Conservation (phyloP, 2,329 filamentous ascomycete species). For the Rhexocercosporidium sp. region DNA sequence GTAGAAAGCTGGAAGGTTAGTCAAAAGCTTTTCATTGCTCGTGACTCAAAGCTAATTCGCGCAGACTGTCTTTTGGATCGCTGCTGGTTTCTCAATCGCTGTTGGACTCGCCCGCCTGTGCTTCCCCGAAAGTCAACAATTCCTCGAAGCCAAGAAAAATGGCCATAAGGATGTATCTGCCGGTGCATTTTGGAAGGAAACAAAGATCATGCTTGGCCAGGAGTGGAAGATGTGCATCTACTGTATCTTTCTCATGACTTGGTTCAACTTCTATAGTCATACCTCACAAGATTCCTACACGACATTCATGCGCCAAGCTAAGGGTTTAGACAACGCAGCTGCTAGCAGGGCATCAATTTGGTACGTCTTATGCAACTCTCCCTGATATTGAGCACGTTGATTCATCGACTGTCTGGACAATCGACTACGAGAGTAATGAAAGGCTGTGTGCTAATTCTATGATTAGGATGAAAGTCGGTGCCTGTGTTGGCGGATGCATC, state of each 20-base stretch:
- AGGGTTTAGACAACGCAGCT: conserved; percentile 66
- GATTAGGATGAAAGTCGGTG: conserved; percentile 61
- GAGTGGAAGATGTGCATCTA: conserved; percentile 83
- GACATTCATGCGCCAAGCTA: conserved; percentile 74
- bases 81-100: conserved; percentile 67
- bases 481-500: conserved; percentile 67
- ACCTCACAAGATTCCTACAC: conserved; percentile 72
- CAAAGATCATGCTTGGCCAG: conserved; percentile 66
- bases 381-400: too few species aligned
- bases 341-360: conserved; percentile 74
- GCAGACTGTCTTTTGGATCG: conserved; percentile 43
- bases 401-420: too few species aligned
- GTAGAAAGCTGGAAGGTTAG: conserved; percentile 74
- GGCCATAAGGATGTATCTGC: conserved; percentile 56
- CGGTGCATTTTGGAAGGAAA: conserved; percentile 70
- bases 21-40: conserved; percentile 41
- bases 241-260: conserved; percentile 75
- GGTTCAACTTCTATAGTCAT: conserved; percentile 73
- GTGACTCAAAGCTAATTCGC: background rate
- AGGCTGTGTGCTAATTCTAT: too few species aligned
- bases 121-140: conserved; percentile 78
- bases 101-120: conserved; percentile 70
- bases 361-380: too few species aligned
- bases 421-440: too few species aligned
- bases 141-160: conserved; percentile 69